Base-by-base conservation (phyloP, 148 eudicot species). In the Polygonum aviculare region DNA sequence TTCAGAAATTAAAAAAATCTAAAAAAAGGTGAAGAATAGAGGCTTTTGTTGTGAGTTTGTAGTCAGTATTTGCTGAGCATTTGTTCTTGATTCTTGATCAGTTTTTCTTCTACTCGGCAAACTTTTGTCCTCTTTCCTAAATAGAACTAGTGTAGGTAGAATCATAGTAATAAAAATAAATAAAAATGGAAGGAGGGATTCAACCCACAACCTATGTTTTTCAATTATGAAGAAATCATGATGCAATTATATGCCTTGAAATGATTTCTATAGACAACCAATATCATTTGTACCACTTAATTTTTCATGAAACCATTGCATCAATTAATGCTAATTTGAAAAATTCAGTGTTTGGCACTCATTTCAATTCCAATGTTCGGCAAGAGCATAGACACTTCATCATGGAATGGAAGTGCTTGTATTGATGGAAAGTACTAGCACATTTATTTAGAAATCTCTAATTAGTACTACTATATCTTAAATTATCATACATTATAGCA, bases 341-440 rank as follows among this genome's bases (percentile, higher is more conserved):
- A 44, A 6, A 6, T 44, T 44, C 47, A 44, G 10, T 44, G 47
- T 44, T 44, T 44, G 47, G 47, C 72, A 67, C 21, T 36, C 16
- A 67, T 67, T 19, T 0, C 44, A 67, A 36, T 67, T 36, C 10
- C 15, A 67, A 67, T 36, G 72, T 67, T 36, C 38, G 6, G 45
- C n/a, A 67, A 38, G 19, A 67, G 38, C 72, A 67, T 22, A 35
- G 38, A 8, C 72, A 67, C 19, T 67, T 35, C 3, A 36, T 67
- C 36, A 63, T 63, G 40, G 40, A 63, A 33, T 33, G 70, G 35
- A 63, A 63, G 70, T 63, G 70, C 70, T 63, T 63, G 70, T 35
- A 63, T 15, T 63, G 12, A 11, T 60, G 35, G 70, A 18, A 63
- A 63, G 33, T 59, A 59, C 39, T 63, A 35, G 39, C 70, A 12